Percentiles rank a stretch among this genome's conserved stretches.
Evolutionary conservation across 805 yeast genomes (phyloP).

Genomic region (Tetrapisispora taiwanensis): DNA sequence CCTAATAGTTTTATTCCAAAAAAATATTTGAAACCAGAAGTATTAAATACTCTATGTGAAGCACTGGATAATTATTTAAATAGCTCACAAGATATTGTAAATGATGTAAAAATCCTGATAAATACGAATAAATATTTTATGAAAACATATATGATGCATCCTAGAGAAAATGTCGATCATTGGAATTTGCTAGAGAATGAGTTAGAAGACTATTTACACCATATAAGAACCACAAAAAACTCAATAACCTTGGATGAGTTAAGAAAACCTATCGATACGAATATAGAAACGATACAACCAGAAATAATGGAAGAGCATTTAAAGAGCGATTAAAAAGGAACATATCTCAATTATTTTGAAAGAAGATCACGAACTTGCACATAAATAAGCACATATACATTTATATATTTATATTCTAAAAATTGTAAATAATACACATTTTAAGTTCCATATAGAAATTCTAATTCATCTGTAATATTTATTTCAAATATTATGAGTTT

Average conservation of each 20-base stretch:
- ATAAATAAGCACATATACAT: not conserved
- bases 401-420: not conserved
- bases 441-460: not conserved
- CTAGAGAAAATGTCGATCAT: slow-evolving; percentile 12
- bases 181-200: slow-evolving; percentile 19
- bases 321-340: not conserved
- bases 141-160: slow-evolving; percentile 22
- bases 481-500: too few species aligned
- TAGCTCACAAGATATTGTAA: slow-evolving; percentile 8
- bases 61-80: slow-evolving; percentile 21
- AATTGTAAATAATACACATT: not conserved
- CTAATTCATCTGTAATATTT: too few species aligned
- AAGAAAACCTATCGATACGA: not conserved
- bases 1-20: slow-evolving; percentile 19
- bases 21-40: slow-evolving; percentile 22
- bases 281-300: not conserved
- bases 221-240: slow-evolving; percentile 9
- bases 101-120: slow-evolving; percentile 12
- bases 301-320: not conserved
- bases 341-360: too few species aligned
- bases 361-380: not conserved
- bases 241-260: not conserved
- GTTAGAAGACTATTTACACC: slow-evolving; percentile 10
- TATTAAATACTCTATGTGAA: slow-evolving; percentile 7
- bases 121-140: slow-evolving; percentile 26